phyloP scores from a whole-genome alignment of 2,329 filamentous ascomycete species.

The Penicillium sclerotigenum region DNA sequence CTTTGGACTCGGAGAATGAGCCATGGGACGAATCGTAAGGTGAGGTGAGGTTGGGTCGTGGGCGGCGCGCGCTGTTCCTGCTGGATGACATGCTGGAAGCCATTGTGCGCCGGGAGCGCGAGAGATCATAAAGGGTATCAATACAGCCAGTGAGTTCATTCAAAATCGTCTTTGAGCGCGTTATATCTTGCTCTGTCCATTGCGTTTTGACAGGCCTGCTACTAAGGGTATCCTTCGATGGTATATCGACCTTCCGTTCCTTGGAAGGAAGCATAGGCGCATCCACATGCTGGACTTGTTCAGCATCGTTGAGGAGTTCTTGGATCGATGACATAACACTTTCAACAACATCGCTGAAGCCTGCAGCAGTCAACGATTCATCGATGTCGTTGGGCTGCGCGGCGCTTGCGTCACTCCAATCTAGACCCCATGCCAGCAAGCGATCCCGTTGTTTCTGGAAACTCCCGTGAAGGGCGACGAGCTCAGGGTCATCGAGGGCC shows the following conservation, averaged over 20 bases:
- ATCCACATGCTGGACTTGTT: conserved; percentile 52
- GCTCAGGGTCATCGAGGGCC: conserved; percentile 51
- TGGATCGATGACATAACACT: conserved; percentile 64
- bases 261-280: conserved; percentile 40
- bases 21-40: conserved; percentile 32
- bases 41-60: conserved; percentile 25
- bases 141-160: conserved; percentile 61
- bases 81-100: conserved; percentile 37
- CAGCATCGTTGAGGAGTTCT: conserved; percentile 60
- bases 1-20: conserved; percentile 39
- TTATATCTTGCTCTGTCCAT: conserved; percentile 52
- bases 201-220: conserved; percentile 38
- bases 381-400: conserved; percentile 59
- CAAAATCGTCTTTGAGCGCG: conserved; percentile 56
- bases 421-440: conserved; percentile 62
- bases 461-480: conserved; percentile 56
- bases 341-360: conserved; percentile 61
- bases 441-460: conserved; percentile 63
- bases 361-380: conserved; percentile 59
- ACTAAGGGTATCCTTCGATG: conserved; percentile 32
- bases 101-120: conserved; percentile 52
- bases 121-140: conserved; percentile 64
- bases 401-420: conserved; percentile 62
- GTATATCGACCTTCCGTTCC: conserved; percentile 31
- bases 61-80: conserved; percentile 27